Evolutionary conservation across 345 rosid species (phyloP).

Genomic region (Dipteronia dyeriana): DNA sequence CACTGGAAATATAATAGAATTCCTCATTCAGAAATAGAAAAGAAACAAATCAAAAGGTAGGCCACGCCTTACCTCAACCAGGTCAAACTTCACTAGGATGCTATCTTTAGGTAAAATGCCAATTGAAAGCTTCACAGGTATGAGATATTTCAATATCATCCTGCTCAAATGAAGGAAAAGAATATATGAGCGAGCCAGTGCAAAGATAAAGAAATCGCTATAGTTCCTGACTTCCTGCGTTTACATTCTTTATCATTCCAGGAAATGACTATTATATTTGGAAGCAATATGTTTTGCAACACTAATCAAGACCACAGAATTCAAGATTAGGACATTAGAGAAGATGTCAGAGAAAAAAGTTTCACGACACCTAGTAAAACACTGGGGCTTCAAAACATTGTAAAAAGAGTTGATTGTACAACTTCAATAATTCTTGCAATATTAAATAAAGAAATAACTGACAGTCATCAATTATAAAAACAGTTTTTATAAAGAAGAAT

Average conservation of each 20-base stretch:
- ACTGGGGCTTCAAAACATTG: not conserved
- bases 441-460: not conserved
- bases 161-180: constrained; percentile 36
- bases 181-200: constrained; percentile 12
- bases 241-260: not conserved
- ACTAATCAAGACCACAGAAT: not conserved
- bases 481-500: not conserved
- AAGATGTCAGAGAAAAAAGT: not conserved
- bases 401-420: not conserved
- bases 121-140: constrained; percentile 92
- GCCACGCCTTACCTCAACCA: constrained; percentile 65
- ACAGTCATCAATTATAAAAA: not conserved
- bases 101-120: constrained; percentile 72
- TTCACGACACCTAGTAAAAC: not conserved
- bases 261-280: not conserved
- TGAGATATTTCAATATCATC: constrained; percentile 93
- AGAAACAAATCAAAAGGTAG: constrained; percentile 11
- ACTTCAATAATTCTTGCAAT: not conserved
- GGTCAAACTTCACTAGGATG: constrained; percentile 67
- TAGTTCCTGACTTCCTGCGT: not conserved
- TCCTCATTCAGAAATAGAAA: constrained; percentile 13
- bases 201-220: not conserved
- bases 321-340: not conserved
- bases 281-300: not conserved
- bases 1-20: not conserved